Base-by-base conservation (phyloP, 257 asterid genomes). In the Salvia miltiorrhiza region DNA sequence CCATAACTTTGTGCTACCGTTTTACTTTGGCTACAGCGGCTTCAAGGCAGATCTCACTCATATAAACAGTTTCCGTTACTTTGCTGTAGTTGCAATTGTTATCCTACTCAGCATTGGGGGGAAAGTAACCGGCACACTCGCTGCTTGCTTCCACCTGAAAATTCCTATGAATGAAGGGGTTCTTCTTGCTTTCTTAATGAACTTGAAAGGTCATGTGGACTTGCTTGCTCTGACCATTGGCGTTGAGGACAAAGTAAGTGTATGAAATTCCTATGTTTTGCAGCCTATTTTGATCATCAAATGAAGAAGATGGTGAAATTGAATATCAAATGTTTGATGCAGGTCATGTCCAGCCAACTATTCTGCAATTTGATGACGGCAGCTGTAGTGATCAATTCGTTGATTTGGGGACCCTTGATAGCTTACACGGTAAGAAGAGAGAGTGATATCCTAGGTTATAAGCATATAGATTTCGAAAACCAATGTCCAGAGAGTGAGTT, bases 121-220 rank as follows among this genome's bases (percentile, higher is more conserved):
- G 48, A 94, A 91, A 74, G 89, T 94, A 48, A 82, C 85, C 0
- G 99, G 99, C 61, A 85, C 95, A 2, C 73, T 92, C 11, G 90
- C 86, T 68, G 98, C 96, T 65, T 91, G 98, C 76, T 75, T 74
- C 50, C 87, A 85, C 82, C 84, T 94, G 1, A 91, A 89, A 73
- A 85, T 94, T 45, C 98, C 99, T 1, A 60, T 87, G 72, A 86
- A 85, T 57, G 98, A 94, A 66, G 99, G 99, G 33, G 98, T 94
- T 63, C 89, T 94, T 32, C 77, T 94, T 49, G 84, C 99, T 71
- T 94, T 91, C 84, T 74, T 94, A 72, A 83, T 91, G 99, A 94
- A 94, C 83, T 80, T 94, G 86, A 94, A 94, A 72, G 98, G 98
- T 23, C 98, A 91, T 55, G 96, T 92, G 14, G 99, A 94, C 76